phyloP scores from a whole-genome alignment of 2,329 filamentous ascomycete species.

The Simplicillium aogashimaense region DNA sequence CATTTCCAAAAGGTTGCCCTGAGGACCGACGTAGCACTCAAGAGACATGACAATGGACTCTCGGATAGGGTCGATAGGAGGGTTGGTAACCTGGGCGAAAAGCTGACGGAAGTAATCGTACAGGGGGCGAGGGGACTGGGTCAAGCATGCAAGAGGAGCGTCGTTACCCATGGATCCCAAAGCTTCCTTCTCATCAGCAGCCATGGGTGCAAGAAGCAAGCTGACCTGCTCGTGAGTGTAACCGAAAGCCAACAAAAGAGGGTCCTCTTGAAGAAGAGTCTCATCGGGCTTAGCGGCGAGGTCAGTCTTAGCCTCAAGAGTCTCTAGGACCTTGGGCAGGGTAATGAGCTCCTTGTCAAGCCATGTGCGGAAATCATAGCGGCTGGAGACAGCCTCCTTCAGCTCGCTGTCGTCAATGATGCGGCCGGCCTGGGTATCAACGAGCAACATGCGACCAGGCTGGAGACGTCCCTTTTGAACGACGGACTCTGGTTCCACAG shows the following conservation, averaged over 20 bases:
- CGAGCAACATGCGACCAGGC: conserved; percentile 90
- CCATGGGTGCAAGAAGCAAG: conserved; percentile 87
- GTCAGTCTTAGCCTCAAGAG: conserved; percentile 49
- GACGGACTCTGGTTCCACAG: conserved; percentile 80
- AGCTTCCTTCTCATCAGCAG: conserved; percentile 92
- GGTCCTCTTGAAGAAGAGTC: conserved; percentile 70
- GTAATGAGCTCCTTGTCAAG: conserved; percentile 77
- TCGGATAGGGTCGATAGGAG: conserved; percentile 91
- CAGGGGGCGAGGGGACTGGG: conserved; percentile 77
- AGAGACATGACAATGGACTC: conserved; percentile 98
- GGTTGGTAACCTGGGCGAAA: conserved; percentile 96
- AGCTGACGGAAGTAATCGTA: conserved; percentile 98
- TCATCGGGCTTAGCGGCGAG: conserved; percentile 59
- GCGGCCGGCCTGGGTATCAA: conserved; percentile 79
- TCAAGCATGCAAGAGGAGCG: conserved; percentile 81
- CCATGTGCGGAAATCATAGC: conserved; percentile 83
- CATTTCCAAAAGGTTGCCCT: conserved; percentile 94
- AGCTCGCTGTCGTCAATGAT: conserved; percentile 92
- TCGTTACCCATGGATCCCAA: conserved; percentile 98
- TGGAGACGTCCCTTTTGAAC: conserved; percentile 90
- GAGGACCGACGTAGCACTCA: conserved; percentile 90
- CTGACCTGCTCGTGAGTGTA: conserved; percentile 95
- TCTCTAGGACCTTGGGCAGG: conserved; percentile 63
- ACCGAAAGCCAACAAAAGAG: conserved; percentile 75
- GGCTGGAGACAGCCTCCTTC: conserved; percentile 77